Percentiles rank a stretch among this genome's conserved stretches.
phyloP scores from a whole-genome alignment of 1,284 basidiomycete species.

The Salmacisia buchloeana region DNA sequence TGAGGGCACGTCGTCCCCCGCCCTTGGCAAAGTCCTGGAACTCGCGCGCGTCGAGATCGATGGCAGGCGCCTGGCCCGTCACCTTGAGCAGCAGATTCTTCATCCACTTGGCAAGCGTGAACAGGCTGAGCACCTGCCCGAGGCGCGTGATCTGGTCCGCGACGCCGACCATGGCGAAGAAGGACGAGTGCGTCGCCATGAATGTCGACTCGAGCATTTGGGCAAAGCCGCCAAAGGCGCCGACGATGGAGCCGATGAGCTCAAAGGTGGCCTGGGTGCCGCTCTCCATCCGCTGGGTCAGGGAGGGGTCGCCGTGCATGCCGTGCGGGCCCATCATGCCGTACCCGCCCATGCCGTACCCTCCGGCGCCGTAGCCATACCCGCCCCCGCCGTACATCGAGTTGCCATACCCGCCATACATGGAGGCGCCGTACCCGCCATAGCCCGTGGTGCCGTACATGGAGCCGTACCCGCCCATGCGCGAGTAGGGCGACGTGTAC shows the following conservation, averaged over 20 bases:
- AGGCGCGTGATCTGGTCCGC: conserved; percentile 90
- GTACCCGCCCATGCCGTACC: conserved; percentile 28
- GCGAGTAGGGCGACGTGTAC: conserved; percentile 44
- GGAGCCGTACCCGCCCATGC: conserved; percentile 32
- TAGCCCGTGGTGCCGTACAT: conserved; percentile 18
- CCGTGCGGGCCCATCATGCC: conserved; percentile 33
- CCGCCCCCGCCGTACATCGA: conserved; percentile 31
- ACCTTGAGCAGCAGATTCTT: conserved; percentile 52
- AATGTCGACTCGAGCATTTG: conserved; percentile 98
- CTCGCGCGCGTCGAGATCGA: conserved; percentile 40
- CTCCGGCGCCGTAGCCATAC: conserved; percentile 26
- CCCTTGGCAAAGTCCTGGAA: conserved; percentile 45
- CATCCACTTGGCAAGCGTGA: conserved; percentile 79
- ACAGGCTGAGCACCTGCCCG: conserved; percentile 81
- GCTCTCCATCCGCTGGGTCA: conserved; percentile 79
- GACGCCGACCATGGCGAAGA: conserved; percentile 98
- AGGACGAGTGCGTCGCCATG: conserved; percentile 95
- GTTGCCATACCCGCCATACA: conserved; percentile 31
- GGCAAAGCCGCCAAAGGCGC: conserved; percentile 89
- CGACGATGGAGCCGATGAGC: conserved; percentile 87
- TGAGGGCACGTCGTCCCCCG: conserved; percentile 11
- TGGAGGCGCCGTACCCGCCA: conserved; percentile 23
- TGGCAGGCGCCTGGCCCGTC: conserved; percentile 32
- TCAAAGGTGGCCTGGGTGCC: conserved; percentile 89
- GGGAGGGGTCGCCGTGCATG: conserved; percentile 53